These are phyloP conservation scores for Silybum marianum DNA, from an alignment of 129 eudicot species.

Conservation along the genomic window DNA sequence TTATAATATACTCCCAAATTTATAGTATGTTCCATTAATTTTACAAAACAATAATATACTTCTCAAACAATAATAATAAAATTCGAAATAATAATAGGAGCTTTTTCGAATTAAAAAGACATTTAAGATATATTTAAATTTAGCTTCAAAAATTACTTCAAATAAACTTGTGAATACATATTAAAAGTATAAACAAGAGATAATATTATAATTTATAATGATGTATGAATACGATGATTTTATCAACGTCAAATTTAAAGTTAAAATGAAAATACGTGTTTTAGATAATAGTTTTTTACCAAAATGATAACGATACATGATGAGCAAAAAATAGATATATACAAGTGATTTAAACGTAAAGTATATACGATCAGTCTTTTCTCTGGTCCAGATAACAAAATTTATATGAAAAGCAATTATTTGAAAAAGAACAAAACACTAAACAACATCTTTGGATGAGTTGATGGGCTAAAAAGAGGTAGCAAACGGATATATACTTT, in stretches of 20 bases:
- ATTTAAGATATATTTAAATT: too few relatives aligned
- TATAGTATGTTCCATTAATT: too few relatives aligned
- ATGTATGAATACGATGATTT: too few relatives aligned
- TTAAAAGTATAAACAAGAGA: too few relatives aligned
- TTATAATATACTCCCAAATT: too few relatives aligned
- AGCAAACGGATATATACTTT: not conserved
- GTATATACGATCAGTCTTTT: not conserved
- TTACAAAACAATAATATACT: too few relatives aligned
- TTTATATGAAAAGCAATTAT: not conserved
- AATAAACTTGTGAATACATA: too few relatives aligned
- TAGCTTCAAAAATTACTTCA: too few relatives aligned
- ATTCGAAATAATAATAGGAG: too few relatives aligned
- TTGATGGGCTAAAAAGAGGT: slow-evolving; percentile 14
- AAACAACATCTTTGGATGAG: slow-evolving; percentile 17
- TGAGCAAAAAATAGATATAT: not conserved
- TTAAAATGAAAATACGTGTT: not conserved
- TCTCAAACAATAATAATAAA: too few relatives aligned
- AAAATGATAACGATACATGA: not conserved
- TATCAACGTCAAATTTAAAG: not conserved
- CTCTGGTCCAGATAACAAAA: not conserved
- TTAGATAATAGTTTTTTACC: not conserved
- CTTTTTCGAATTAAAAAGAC: too few relatives aligned
- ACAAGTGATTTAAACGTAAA: not conserved
- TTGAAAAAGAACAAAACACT: slow-evolving; percentile 17
- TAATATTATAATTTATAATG: too few relatives aligned